These are phyloP conservation scores for Brasilioporus rufonigricans DNA, from an alignment of 768 basidiomycete genomes.

Conservation along the genomic window DNA sequence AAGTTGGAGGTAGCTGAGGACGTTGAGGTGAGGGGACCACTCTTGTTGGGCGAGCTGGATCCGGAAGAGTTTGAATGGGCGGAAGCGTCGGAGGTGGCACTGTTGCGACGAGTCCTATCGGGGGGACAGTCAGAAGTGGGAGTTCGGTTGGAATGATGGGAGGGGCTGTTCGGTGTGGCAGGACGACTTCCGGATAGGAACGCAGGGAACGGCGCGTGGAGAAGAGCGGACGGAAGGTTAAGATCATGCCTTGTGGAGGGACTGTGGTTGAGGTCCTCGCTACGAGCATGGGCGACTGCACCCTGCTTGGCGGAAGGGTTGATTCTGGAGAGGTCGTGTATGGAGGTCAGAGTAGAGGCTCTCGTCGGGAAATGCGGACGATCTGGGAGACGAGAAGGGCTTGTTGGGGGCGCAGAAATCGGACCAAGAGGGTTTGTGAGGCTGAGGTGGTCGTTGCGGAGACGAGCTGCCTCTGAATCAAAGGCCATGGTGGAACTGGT, in stretches of 20 bases:
- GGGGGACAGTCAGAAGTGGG: slow-evolving; percentile 56
- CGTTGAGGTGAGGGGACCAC: slow-evolving; percentile 48
- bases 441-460: slow-evolving; percentile 25
- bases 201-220: slow-evolving; percentile 44
- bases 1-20: slow-evolving; percentile 55
- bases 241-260: slow-evolving; percentile 15
- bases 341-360: slow-evolving; percentile 59
- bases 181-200: slow-evolving; percentile 58
- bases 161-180: slow-evolving; percentile 50
- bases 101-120: slow-evolving; percentile 45
- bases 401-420: slow-evolving; percentile 36
- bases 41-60: slow-evolving; percentile 37
- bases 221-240: slow-evolving; percentile 19
- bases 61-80: slow-evolving; percentile 54
- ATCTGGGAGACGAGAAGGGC: slow-evolving; percentile 42
- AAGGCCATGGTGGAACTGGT: slow-evolving; percentile 21
- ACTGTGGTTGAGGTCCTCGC: slow-evolving; percentile 65
- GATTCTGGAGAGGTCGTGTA: slow-evolving; percentile 53
- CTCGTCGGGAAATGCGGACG: slow-evolving; percentile 57
- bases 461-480: slow-evolving; percentile 30
- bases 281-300: slow-evolving; percentile 51
- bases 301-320: slow-evolving; percentile 36
- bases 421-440: slow-evolving; percentile 17
- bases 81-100: slow-evolving; percentile 50
- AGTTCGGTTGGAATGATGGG: slow-evolving; percentile 44